A percentile compares a stretch with the other conserved stretches of the same genome.
Evolutionary conservation across 805 yeast species (phyloP).

Genomic region (Lipomyces yamadae): DNA sequence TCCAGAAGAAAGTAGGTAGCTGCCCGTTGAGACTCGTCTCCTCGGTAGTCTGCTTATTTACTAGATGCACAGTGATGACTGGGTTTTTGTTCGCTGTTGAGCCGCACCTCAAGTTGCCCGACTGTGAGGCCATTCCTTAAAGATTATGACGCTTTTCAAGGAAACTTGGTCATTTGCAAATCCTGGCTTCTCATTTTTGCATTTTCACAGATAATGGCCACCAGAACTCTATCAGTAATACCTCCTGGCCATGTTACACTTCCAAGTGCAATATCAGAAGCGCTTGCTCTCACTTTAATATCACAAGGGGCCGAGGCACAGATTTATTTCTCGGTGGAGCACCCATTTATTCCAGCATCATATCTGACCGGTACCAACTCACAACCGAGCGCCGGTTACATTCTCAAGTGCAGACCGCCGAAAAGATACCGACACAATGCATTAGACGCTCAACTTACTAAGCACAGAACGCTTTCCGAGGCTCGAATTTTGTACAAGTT

Average conservation of each 20-base stretch:
- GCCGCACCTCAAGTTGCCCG: too few species aligned
- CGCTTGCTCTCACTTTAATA: conserved; percentile 25
- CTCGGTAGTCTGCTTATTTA: too few species aligned
- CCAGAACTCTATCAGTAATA: background rate
- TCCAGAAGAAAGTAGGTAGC: too few species aligned
- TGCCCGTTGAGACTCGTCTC: too few species aligned
- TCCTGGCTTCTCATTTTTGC: background rate
- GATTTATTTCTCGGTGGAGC: conserved; percentile 26
- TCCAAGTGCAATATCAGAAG: conserved; percentile 19
- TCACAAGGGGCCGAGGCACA: conserved; percentile 41
- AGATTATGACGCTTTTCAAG: too few species aligned
- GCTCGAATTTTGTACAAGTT: conserved; percentile 73
- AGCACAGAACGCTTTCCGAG: conserved; percentile 81
- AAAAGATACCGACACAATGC: conserved; percentile 89
- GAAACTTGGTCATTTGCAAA: too few species aligned
- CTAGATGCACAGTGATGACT: too few species aligned
- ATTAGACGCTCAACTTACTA: conserved; percentile 76
- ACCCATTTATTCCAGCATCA: conserved; percentile 34
- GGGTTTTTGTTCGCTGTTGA: too few species aligned
- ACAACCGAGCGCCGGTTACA: conserved; percentile 24
- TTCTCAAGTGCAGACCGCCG: conserved; percentile 84
- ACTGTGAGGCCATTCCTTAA: too few species aligned
- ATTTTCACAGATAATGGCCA: background rate
- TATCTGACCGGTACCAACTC: conserved; percentile 6
- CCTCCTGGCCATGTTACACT: conserved; percentile 6